Percentiles rank a stretch among this genome's conserved stretches.
Conservation (phyloP, 2,329 filamentous ascomycete genomes). For the Pezicula carpinea region DNA sequence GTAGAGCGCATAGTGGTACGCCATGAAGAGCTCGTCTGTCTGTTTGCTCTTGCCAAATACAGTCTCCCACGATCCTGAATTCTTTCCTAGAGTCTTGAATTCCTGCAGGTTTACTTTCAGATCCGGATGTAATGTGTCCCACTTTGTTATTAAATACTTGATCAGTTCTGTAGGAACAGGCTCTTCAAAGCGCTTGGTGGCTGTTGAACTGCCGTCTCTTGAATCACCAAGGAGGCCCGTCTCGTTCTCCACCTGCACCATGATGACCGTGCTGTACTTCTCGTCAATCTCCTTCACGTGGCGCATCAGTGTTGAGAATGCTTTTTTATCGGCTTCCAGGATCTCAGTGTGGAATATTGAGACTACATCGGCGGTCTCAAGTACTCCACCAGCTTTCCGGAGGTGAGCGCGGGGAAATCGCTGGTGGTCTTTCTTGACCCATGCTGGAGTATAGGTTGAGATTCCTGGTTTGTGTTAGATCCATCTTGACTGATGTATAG, state of each 20-base stretch:
- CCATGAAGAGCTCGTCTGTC: constrained; percentile 45
- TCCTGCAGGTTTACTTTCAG: constrained; percentile 9
- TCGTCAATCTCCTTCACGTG: constrained; percentile 40
- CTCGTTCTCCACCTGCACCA: constrained; percentile 56
- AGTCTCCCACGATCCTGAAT: constrained; percentile 29
- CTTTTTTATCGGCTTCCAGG: constrained; percentile 33
- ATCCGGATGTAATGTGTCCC: constrained; percentile 22
- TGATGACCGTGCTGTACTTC: constrained; percentile 44
- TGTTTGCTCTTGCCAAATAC: constrained; percentile 33
- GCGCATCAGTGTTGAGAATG: constrained; percentile 33
- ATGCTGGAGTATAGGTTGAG: constrained; percentile 34
- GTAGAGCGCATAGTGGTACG: constrained; percentile 38
- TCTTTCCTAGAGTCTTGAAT: constrained; percentile 3
- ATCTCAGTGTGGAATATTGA: constrained; percentile 33
- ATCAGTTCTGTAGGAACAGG: constrained; percentile 33
- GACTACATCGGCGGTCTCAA: constrained; percentile 29
- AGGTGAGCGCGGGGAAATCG: constrained; percentile 29
- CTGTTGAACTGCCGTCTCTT: constrained; percentile 38
- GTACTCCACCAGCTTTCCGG: constrained; percentile 17
- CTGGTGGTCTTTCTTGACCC: constrained; percentile 32
- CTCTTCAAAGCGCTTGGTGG: constrained; percentile 36
- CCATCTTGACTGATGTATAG: too few relatives aligned
- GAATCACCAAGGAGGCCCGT: constrained; percentile 47
- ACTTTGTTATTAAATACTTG: constrained; percentile 24
- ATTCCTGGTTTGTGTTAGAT: constrained; percentile 17